phyloP scores from a whole-genome alignment of 176 grass and related monocot genomes.

The Paspalum vaginatum region DNA sequence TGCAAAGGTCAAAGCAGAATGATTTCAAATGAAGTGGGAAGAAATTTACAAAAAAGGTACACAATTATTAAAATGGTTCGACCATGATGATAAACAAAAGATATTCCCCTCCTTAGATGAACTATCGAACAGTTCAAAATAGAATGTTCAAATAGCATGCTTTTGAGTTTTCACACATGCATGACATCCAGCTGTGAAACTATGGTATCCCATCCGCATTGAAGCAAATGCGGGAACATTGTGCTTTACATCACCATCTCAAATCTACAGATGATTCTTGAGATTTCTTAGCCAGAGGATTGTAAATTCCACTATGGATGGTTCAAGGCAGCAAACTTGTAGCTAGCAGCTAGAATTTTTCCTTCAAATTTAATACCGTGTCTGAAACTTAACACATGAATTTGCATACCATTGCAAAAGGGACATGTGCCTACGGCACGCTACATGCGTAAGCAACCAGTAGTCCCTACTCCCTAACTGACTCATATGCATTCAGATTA shows the following conservation, averaged over 20 bases:
- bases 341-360: background rate
- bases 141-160: constrained; percentile 14
- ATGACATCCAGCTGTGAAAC: constrained; percentile 28
- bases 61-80: background rate
- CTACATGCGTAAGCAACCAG: background rate
- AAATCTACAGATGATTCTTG: constrained; percentile 3
- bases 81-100: background rate
- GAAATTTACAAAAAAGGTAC: constrained; percentile 4
- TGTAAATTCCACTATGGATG: background rate
- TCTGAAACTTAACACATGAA: background rate
- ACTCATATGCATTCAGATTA: background rate
- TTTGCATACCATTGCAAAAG: background rate
- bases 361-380: background rate
- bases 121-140: constrained; percentile 10
- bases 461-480: background rate
- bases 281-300: background rate
- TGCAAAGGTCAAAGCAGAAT: background rate
- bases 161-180: constrained; percentile 13
- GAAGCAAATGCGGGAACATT: background rate
- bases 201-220: background rate
- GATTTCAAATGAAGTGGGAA: constrained; percentile 8
- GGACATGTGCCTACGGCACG: background rate
- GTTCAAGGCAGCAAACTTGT: background rate
- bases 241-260: constrained; percentile 11
- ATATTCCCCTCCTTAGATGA: background rate